Evolutionary conservation across 805 yeast species (phyloP), one percentile per base, ranked within the genome.

Genomic region (Wickerhamiella australiensis): DNA sequence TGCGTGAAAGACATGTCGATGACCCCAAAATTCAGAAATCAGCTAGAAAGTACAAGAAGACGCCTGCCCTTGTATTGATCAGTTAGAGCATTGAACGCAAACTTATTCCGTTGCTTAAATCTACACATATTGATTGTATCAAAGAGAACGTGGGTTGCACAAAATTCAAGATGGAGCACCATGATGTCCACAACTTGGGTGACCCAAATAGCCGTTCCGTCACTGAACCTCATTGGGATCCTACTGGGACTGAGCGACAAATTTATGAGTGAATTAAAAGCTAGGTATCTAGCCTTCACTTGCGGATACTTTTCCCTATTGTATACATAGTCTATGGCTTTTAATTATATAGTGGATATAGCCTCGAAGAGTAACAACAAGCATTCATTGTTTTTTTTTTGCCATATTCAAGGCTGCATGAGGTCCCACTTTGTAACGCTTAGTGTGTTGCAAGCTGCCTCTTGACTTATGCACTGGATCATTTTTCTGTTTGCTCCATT

Each of bases 81-180:
- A 63, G 68, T 41, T 76, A 78, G 77, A 67, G 71, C 15, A 52
- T 75, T n/a, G 71, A 73, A 51, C 65, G 68, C 52, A 76, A 75
- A 2, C 69, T 68, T 36, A 65, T 83, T 36, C 94, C 94, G 21
- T 67, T 85, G 18, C 85, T 95, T 5, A 83, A 92, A 11, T 76
- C 87, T 2, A 71, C 80, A 2, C 22, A 23, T n/a, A 74, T 76
- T 50, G 72, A 72, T 46, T 74, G 94, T 62, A 70, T 82, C 53
- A 59, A 65, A 51, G 78, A 79, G 57, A 72, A 78, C 13, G 66
- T 77, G 53, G 74, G 75, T 15, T 65, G 80, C 29, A 78, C 77
- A 54, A 70, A 70, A 27, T 77, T 79, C 49, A 58, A 55, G 41
- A 37, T 68, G 27, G 52, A 55, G 6, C 20, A 40, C 18, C 56